These are phyloP conservation scores for Eucalyptus pauciflora DNA, from an alignment of 345 rosid species.

Conservation along the genomic window DNA sequence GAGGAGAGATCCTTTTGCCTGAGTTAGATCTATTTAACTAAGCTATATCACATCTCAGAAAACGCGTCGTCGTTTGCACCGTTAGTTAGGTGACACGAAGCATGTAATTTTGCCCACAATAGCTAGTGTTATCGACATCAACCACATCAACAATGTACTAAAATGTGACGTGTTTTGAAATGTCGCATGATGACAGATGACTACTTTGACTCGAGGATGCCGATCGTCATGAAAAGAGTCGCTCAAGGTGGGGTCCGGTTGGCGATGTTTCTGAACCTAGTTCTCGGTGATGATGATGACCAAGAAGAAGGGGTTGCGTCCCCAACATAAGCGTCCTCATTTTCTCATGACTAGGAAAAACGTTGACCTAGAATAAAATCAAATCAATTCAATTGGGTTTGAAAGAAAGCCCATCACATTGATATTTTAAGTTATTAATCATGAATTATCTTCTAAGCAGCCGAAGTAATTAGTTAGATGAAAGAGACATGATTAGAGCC, in stretches of 20 bases:
- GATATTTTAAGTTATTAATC: not conserved
- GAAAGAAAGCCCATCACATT: not conserved
- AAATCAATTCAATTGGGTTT: not conserved
- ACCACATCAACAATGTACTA: not conserved
- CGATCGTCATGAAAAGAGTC: constrained; percentile 80
- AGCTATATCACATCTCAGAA: not conserved
- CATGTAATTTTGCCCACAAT: not conserved
- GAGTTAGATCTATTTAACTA: not conserved
- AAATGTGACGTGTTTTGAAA: not conserved
- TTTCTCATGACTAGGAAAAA: not conserved
- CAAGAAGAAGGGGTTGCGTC: constrained; percentile 20
- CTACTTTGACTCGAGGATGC: constrained; percentile 78
- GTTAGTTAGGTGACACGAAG: not conserved
- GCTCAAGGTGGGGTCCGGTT: constrained; percentile 90
- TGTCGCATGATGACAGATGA: constrained; percentile 34
- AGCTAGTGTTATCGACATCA: not conserved
- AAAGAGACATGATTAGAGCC: not conserved
- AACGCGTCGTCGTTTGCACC: not conserved
- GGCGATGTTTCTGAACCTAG: constrained; percentile 72
- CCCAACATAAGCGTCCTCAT: constrained; percentile 11
- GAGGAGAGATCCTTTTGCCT: not conserved
- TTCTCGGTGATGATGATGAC: constrained; percentile 24
- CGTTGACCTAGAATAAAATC: not conserved
- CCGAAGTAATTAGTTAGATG: not conserved
- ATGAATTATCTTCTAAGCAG: not conserved